Base-by-base conservation (phyloP, 331 rosid species). In the Acacia pycnantha region DNA sequence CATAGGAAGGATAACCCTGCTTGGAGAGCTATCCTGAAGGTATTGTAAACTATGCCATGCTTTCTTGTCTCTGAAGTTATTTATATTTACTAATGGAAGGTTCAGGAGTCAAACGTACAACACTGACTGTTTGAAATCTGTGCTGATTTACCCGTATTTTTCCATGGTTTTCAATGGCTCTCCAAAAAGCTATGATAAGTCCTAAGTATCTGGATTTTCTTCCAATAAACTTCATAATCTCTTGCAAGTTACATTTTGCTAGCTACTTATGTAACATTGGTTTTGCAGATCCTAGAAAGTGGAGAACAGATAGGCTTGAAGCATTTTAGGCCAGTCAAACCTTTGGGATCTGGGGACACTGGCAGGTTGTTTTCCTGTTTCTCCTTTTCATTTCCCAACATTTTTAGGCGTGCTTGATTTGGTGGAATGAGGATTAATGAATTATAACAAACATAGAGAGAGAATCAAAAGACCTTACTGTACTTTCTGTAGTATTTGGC, bases 331-430 rank as follows among this genome's bases (percentile, higher is more conserved):
- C 98, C 99, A 71, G 67, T 96, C 51, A 96, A 89, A 70, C 97
- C 99, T 48, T 85, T 96, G 90, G 99, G 99, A 31, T 91, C 90
- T 6, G 99, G 99, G 53, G 99, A 93, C 81, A 96, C 99, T 67
- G 97, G 99, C 88, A 90, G 96, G 99, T 95, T 79, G 21, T 82
- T 85, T 16, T 77, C 73, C 11, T 67, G 54, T 66, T 70, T 58
- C 73, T 76, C 44, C 58, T 62, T 44, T 73, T 18, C 58, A 48
- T 66, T 80, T 41, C 70, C 22, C 79, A 7, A 70, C 65, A 62
- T 67, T 77, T 22, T 71, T 69, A 40, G 19, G 31, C 24, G 37
- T 47, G 54, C 74, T 75, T 79, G 47, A 50, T 59, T 35, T 48
- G 43, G 41, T 77, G 43, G 24, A 53, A 9, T 44, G 69, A 51